A percentile compares a stretch with the other conserved stretches of the same genome.
These are phyloP conservation scores for Fusarium sambucinum DNA, from an alignment of 2,329 filamentous ascomycete species.

Conservation along the genomic window DNA sequence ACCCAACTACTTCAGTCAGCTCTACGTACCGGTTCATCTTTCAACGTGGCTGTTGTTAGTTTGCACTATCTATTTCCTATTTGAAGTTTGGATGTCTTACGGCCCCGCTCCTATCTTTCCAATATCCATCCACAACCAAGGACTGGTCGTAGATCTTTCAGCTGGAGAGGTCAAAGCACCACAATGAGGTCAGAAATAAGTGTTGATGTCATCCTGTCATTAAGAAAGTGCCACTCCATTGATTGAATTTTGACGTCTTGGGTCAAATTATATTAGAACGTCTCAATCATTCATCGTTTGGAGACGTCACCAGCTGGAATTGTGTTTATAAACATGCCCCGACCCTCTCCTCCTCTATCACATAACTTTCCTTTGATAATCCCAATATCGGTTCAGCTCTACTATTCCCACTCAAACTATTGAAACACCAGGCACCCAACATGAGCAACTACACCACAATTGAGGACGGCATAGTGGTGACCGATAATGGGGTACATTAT, in stretches of 20 bases:
- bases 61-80: neutral
- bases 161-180: neutral
- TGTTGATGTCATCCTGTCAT: neutral
- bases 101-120: neutral
- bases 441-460: neutral
- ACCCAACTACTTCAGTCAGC: neutral
- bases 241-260: neutral
- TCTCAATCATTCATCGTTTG: neutral
- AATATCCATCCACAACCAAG: neutral
- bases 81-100: neutral
- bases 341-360: neutral
- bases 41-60: neutral
- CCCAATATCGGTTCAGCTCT: too few species aligned
- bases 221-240: neutral
- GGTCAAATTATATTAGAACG: fast-evolving
- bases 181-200: neutral
- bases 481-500: neutral
- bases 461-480: neutral
- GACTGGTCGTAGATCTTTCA: neutral
- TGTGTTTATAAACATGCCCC: neutral
- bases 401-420: neutral
- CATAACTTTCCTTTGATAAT: too few species aligned
- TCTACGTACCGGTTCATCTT: neutral
- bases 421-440: neutral
- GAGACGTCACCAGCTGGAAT: neutral